Conservation (phyloP, 352 stramenopile genomes). For the Phytophthora meadii region DNA sequence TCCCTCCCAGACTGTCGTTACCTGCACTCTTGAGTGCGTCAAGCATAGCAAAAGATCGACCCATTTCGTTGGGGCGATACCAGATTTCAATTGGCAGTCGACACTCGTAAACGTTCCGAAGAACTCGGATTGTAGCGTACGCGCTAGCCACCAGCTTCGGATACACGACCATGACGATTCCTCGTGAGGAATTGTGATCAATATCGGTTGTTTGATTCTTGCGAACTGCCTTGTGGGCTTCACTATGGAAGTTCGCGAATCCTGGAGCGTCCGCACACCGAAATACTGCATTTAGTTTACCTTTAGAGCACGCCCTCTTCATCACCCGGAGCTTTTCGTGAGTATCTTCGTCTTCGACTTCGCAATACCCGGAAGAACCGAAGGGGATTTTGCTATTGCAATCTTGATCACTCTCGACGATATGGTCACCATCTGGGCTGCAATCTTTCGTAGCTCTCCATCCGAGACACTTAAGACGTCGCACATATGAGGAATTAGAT, state of each 20-base stretch:
- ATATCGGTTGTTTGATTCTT: neutral
- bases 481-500: neutral
- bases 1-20: slow-evolving; percentile 32
- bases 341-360: slow-evolving; percentile 56
- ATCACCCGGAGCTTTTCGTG: slow-evolving; percentile 67
- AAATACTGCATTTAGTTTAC: slow-evolving; percentile 46
- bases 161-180: slow-evolving; percentile 73
- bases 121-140: slow-evolving; percentile 58
- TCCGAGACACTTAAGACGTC: slow-evolving; percentile 51
- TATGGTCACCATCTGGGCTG: slow-evolving; percentile 42
- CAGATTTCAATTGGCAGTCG: slow-evolving; percentile 70
- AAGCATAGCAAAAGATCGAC: slow-evolving; percentile 10
- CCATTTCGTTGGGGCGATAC: slow-evolving; percentile 49
- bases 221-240: slow-evolving; percentile 6
- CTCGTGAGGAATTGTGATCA: neutral
- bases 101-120: slow-evolving; percentile 46
- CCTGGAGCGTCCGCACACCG: slow-evolving; percentile 50
- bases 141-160: slow-evolving; percentile 66
- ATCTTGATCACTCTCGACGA: slow-evolving; percentile 45
- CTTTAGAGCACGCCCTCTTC: slow-evolving; percentile 55
- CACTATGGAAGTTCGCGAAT: slow-evolving; percentile 62
- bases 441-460: slow-evolving; percentile 63
- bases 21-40: slow-evolving; percentile 18
- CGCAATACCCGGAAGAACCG: slow-evolving; percentile 61
- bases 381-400: slow-evolving; percentile 45